Base-by-base conservation (phyloP, 352 stramenopile species). In the Thraustochytrium sp. region DNA sequence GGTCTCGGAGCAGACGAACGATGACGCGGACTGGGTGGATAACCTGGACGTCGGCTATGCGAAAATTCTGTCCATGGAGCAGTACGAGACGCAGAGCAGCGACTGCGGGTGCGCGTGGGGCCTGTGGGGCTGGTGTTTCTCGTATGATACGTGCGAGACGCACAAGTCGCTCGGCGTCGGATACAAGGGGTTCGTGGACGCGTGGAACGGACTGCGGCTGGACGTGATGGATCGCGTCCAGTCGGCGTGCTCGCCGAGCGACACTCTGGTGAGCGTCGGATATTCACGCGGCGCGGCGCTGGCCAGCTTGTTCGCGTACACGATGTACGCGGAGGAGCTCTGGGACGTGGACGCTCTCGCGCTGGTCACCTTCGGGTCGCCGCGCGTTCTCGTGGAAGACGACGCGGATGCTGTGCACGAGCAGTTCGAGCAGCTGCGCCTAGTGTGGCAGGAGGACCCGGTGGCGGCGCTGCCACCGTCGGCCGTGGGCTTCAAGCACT, bases 161-260 rank as follows among this genome's bases (percentile, higher is more conserved):
- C 76, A 80, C 51, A 80, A 68, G 21, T 36, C 42, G 23, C 9
- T 80, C 53, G 68, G 68, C 37, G 53, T 37, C 13, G 68, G 68
- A 31, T 80, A 37, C 49, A 26, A 11, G 13, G 68, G 48, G 0
- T 80, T 80, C 49, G 40, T 72, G 26, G 31, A 75, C 21, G 53
- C 68, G 21, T 80, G 42, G 21, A 80, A 80, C 31, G 44, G 46
- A 4, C 31, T 80, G 1, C 68, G 68, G 44, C 34, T 42, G 8
- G 68, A 63, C 34, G 31, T 80, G 8, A 44, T 23, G 68, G 26
- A 68, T 11, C 18, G 37, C 18, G 46, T 80, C 4, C 0, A 80
- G 1, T 37, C 42, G 44, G 34, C 23, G 18, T 80, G 68, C 68
- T 23, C 23, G 44, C 8, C 18, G 31, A 65, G 11, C n/a, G 68